phyloP scores from a whole-genome alignment of 192 early-diverging fungal genomes.

The Dissophora globulifera region DNA sequence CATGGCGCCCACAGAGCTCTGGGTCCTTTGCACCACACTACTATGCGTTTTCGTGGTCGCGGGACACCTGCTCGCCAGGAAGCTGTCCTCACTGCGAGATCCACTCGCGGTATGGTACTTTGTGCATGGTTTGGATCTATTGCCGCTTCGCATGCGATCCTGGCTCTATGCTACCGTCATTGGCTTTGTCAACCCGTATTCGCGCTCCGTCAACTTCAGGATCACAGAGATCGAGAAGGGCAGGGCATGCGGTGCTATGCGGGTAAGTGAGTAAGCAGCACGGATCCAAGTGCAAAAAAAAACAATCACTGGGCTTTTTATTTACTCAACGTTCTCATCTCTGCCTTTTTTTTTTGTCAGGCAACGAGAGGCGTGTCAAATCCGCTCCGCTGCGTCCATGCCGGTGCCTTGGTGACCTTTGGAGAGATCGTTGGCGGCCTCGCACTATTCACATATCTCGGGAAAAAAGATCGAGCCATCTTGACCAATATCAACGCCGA shows the following conservation, averaged over 20 bases:
- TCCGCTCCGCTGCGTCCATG: constrained; percentile 58
- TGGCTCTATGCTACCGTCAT: constrained; percentile 14
- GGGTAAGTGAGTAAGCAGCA: constrained; percentile 24
- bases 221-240: constrained; percentile 26
- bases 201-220: constrained; percentile 10
- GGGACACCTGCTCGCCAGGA: too few species aligned
- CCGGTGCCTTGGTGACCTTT: constrained; percentile 61
- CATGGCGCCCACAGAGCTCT: too few species aligned
- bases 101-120: constrained; percentile 17
- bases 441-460: constrained; percentile 53
- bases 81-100: background rate
- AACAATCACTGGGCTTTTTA: too few species aligned
- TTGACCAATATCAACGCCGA: constrained; percentile 54
- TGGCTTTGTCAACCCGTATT: constrained; percentile 22
- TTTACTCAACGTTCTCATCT: background rate
- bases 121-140: background rate
- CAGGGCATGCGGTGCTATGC: constrained; percentile 17
- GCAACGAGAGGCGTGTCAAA: constrained; percentile 56
- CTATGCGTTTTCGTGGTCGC: too few species aligned
- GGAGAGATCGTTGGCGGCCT: constrained; percentile 60
- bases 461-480: constrained; percentile 59
- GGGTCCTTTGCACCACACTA: too few species aligned
- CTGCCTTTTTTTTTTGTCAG: constrained; percentile 24
- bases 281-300: too few species aligned
- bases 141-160: constrained; percentile 15